Evolutionary conservation across 495 filamentous ascomycete species (phyloP), one percentile per base, ranked within the genome.

Genomic region (Aspergillus taichungensis): DNA sequence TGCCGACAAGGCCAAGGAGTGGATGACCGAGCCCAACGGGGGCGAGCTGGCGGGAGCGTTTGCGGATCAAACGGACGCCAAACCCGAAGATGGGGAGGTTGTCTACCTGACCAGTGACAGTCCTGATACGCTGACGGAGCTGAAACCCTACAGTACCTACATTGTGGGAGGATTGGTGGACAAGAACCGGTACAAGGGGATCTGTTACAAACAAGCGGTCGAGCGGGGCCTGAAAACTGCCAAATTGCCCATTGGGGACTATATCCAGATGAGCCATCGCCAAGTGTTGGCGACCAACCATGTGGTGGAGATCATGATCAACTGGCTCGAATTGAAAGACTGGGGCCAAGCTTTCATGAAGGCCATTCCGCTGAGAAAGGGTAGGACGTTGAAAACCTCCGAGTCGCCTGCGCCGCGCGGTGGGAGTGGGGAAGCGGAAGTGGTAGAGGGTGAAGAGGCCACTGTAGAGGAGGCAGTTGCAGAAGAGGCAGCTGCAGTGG

Each of bases 141-240:
- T 97, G 18, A 85, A 86, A 62, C 83, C 88, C 0, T 83, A 88
- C 66, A 87, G 81, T 32, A 88, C 78, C 36, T 99, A 99, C 57
- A 85, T 99, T 31, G 85, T 99, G 45, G 92, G 92, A 13, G 92
- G 91, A 0, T 68, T 99, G 24, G 94, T 99, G 18, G 92, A 99
- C 60, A 85, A 84, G 65, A 99, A 99, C 56, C 74, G 92, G 14
- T 79, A 99, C 61, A 99, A 99, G 64, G 90, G 85, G 1, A 67
- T 95, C 9, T 97, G 92, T 68, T 90, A 95, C 71, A 84, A 84
- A 53, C 73, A 80, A 34, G 92, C 94, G 0, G 69, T 73, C 42
- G 77, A 83, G 33, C 71, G 72, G 55, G 86, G 85, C 0, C 77
- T 97, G 45, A 80, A 81, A 34, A 96, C 91, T 0, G 92, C 91